Evolutionary conservation across 1,139 yeast genomes (phyloP).

Genomic region (Pichia inconspicua): DNA sequence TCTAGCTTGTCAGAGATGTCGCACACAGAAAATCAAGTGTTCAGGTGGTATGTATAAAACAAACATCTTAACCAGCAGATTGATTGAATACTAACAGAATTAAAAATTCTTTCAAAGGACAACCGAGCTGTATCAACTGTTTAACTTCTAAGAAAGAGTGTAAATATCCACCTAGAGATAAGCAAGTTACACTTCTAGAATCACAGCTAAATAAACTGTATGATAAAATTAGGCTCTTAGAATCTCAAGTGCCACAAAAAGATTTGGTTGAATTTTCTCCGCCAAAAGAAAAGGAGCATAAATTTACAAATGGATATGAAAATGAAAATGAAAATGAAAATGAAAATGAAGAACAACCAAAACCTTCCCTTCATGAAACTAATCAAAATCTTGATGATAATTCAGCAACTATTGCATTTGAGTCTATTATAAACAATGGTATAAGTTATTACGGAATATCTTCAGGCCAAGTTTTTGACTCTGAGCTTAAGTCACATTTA

Average conservation of each 20-base stretch:
- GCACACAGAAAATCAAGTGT: conserved; percentile 29
- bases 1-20: conserved; percentile 30
- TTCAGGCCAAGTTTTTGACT: conserved; percentile 17
- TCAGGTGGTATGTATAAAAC: conserved; percentile 29
- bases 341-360: neutral
- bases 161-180: conserved; percentile 37
- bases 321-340: neutral
- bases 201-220: conserved; percentile 38
- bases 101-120: neutral
- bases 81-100: neutral
- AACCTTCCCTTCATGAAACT: neutral
- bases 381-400: neutral
- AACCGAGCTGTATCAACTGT: conserved; percentile 9
- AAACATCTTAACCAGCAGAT: no score
- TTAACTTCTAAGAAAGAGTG: conserved; percentile 29
- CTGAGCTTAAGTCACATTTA: conserved; percentile 16
- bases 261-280: neutral
- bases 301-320: neutral
- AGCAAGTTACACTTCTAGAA: conserved; percentile 42
- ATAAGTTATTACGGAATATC: conserved; percentile 11
- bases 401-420: conserved; percentile 6
- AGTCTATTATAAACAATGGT: conserved; percentile 3
- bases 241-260: conserved; percentile 14
- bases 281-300: neutral
- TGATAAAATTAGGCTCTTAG: conserved; percentile 32